Evolutionary conservation across 768 basidiomycete species (phyloP).

Genomic region (Dioszegia hungarica): DNA sequence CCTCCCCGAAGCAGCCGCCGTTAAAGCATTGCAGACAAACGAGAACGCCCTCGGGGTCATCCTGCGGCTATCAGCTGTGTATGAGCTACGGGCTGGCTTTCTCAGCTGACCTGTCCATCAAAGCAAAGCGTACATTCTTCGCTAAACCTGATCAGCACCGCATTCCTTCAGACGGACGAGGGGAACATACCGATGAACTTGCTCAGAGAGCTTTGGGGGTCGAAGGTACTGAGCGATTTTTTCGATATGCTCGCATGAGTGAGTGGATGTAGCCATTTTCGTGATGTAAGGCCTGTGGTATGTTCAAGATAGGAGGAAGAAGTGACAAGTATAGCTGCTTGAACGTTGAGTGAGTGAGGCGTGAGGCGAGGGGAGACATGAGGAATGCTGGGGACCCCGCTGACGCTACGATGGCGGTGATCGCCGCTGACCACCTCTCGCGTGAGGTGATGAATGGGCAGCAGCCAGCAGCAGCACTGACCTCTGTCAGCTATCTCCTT

Average conservation of each 20-base stretch:
- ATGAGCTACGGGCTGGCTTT: neutral
- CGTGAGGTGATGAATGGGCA: neutral
- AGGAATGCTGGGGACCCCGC: no score
- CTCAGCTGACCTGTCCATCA: constrained; percentile 72
- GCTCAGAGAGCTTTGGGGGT: constrained; percentile 28
- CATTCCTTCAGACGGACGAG: no score
- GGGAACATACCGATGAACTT: constrained; percentile 37
- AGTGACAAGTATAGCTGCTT: neutral
- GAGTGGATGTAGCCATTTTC: neutral
- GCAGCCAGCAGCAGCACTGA: neutral
- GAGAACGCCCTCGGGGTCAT: constrained; percentile 69
- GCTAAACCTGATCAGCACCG: constrained; percentile 48
- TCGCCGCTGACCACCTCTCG: no score
- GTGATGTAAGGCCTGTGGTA: neutral
- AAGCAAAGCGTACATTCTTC: constrained; percentile 98
- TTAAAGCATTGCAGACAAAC: constrained; percentile 93
- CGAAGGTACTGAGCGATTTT: constrained; percentile 9
- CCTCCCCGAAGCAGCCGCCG: constrained; percentile 66
- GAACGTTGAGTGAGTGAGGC: no score
- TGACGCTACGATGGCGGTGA: no score
- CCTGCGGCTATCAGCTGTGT: constrained; percentile 53
- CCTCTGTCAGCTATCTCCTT: neutral
- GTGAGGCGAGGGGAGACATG: no score
- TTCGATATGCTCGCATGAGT: constrained; percentile 24
- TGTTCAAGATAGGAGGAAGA: neutral